Base-by-base conservation (phyloP, 345 rosid genomes). In the Eucalyptus regnans region DNA sequence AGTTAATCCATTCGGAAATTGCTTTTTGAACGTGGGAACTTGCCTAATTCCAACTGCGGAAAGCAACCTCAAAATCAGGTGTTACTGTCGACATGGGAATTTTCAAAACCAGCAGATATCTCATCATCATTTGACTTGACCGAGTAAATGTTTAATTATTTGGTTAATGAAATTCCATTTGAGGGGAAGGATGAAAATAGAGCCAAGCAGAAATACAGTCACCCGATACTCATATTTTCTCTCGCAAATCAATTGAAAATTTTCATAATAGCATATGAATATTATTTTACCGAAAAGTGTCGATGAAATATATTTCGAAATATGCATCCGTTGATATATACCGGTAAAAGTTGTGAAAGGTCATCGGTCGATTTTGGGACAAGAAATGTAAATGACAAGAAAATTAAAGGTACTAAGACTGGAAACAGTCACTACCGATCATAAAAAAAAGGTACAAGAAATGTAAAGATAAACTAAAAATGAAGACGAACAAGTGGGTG, bases 161-260 rank as follows among this genome's bases (percentile, higher is more conserved):
- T 37, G 27, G 22, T 37, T 37, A 71, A 71, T 71, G 83, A 71
- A 71, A 71, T 37, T 11, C 27, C 83, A 37, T 71, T 71, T 12
- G 81, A 71, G 81, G 41, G 43, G 22, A 20, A 71, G 83, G 83
- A 37, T 37, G 11, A 56, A 56, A 56, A 31, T 68, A 3, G 41
- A 33, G 43, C 20, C 80, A 33, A 68, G 80, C 80, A 68, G 37
- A 68, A 31, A 16, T 16, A 33, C 43, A 33, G 80, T 37, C 25
- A 52, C 25, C 58, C 5, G 25, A 3, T 20, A 52, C 58, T 52
- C 23, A 68, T 20, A n/a, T 7, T n/a, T 64, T 31, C 41, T 64
- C 41, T 4, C 8, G 4, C 18, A 7, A 1, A 52, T 64, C 41
- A n/a, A 64, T n/a, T 14, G 37, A 64, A 15, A n/a, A 14, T 0